These are phyloP conservation scores for Entonaema liquescens DNA, from an alignment of 495 filamentous ascomycete species.

Conservation along the genomic window DNA sequence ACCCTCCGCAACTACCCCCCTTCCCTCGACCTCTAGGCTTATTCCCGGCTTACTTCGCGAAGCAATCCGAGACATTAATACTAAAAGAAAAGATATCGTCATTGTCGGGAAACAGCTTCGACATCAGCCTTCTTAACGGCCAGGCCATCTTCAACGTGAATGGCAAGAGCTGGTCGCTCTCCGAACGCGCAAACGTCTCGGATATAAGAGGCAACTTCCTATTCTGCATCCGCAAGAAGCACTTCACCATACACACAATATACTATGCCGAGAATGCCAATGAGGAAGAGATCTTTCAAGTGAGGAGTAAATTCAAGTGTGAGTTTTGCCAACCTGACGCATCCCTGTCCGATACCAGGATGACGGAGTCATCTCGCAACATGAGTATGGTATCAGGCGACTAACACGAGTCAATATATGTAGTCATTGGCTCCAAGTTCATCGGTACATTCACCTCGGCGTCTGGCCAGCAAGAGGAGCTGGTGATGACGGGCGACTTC, in stretches of 20 bases:
- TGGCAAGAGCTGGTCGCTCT: slow-evolving; percentile 53
- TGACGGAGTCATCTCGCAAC: too few species aligned
- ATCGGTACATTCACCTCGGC: slow-evolving; percentile 58
- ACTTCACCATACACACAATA: slow-evolving; percentile 58
- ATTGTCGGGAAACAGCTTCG: slow-evolving; percentile 65
- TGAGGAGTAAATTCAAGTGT: slow-evolving; percentile 60
- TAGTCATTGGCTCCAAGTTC: slow-evolving; percentile 58
- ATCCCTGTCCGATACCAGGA: background rate
- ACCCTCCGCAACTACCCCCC: slow-evolving; percentile 43
- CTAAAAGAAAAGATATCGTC: slow-evolving; percentile 66
- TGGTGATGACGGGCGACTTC: slow-evolving; percentile 59
- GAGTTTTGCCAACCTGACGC: slow-evolving; percentile 38
- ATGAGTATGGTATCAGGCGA: background rate
- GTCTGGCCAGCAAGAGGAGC: slow-evolving; percentile 45
- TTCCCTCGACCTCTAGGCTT: slow-evolving; percentile 54
- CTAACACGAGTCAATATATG: slow-evolving; percentile 1
- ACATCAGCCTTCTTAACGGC: slow-evolving; percentile 57
- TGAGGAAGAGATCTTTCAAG: slow-evolving; percentile 57
- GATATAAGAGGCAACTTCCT: slow-evolving; percentile 58
- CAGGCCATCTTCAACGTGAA: slow-evolving; percentile 61
- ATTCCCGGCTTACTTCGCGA: slow-evolving; percentile 59
- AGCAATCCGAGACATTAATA: slow-evolving; percentile 56
- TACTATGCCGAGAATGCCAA: slow-evolving; percentile 54
- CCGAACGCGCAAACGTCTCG: slow-evolving; percentile 56
- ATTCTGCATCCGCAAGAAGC: slow-evolving; percentile 63